Conservation (phyloP, 306 rosid species). For the Acacia acuminata region DNA sequence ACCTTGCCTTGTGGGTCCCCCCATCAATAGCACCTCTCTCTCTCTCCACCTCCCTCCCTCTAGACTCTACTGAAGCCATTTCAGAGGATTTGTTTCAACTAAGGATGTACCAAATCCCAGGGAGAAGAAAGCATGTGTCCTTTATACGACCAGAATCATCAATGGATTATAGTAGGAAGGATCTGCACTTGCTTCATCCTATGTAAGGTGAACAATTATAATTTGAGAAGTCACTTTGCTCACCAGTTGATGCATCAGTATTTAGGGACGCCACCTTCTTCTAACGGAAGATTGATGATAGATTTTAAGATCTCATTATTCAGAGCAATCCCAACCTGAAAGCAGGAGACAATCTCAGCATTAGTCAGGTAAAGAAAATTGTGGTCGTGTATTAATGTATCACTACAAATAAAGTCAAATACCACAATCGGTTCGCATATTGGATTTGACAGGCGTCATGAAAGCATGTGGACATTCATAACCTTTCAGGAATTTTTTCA, state of each 20-base stretch:
- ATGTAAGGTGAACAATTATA: constrained; percentile 2
- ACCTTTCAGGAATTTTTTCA: not conserved
- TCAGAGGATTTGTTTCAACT: not conserved
- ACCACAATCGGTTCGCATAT: not conserved
- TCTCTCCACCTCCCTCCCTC: not conserved
- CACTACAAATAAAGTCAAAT: constrained; percentile 19
- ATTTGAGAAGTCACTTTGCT: not conserved
- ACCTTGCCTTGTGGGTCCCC: not conserved
- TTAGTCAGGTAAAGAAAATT: constrained; percentile 26
- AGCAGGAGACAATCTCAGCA: constrained; percentile 14
- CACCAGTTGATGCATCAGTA: constrained; percentile 25
- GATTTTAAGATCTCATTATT: constrained; percentile 76
- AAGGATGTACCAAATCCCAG: not conserved
- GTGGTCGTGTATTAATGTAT: not conserved
- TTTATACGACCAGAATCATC: constrained; percentile 13
- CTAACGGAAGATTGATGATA: constrained; percentile 75
- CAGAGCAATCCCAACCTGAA: constrained; percentile 55
- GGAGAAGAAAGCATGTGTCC: constrained; percentile 13
- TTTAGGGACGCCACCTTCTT: constrained; percentile 65
- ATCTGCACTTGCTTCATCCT: not conserved
- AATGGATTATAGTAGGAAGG: constrained; percentile 1
- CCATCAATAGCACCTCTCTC: not conserved
- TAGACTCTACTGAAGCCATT: not conserved
- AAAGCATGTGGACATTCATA: constrained; percentile 1
- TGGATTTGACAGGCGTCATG: constrained; percentile 1